Evolutionary conservation across 2,329 filamentous ascomycete species (phyloP), one percentile per base, ranked within the genome.

Genomic region (Clarireedia homoeocarpa): DNA sequence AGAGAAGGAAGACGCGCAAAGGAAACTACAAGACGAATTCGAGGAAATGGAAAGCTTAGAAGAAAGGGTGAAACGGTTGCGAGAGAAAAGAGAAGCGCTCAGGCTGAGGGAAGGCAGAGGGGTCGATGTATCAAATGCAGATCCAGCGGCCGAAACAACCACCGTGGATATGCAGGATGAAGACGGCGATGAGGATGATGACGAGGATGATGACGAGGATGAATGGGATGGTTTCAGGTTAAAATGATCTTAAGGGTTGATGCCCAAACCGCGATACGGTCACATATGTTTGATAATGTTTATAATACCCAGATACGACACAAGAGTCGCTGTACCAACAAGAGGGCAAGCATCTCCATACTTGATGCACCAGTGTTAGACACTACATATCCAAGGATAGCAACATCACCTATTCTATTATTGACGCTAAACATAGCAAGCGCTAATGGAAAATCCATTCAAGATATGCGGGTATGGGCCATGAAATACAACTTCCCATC

Each of bases 21-120:
- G 85, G 23, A 83, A 85, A 30, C 72, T 91, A 56, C 86, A 90
- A 70, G 82, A 85, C 42, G 89, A 92, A 69, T 87, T 92, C 62
- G 88, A 90, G 57, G 85, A 91, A 67, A 92, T 92, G 88, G 85
- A 88, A 67, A 81, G 84, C 66, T 77, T 92, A 47, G 89, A 92
- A 69, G 81, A 82, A 51, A 80, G 88, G 6, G 85, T 92, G 12
- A 76, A 77, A 58, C 78, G 76, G 59, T 71, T 92, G 53, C 86
- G 88, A 67, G 83, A 88, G 66, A 83, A 82, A 69, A 76, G 88
- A 48, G 88, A 91, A 66, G 82, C 83, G 54, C 68, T 91, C 59
- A 76, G 82, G 47, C 65, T 64, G 39, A 73, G 70, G 27, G 71
- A 71, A 57, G 70, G 66, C 34, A 38, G 20, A 34, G 23, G 27